phyloP scores from a whole-genome alignment of 768 basidiomycete species.

The Lactifluus subvellereus region DNA sequence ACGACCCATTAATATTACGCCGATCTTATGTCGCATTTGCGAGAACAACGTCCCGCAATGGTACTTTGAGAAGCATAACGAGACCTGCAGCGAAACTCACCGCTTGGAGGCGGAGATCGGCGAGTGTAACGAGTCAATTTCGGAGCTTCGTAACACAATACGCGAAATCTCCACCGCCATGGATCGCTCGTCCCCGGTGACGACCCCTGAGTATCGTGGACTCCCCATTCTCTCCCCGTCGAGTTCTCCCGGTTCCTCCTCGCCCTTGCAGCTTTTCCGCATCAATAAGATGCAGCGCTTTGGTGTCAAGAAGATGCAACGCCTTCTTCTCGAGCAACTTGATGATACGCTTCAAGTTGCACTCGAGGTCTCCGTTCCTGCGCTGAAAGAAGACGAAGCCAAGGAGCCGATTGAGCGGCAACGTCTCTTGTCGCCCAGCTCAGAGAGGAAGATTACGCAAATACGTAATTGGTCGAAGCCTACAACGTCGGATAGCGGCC shows the following conservation, averaged over 20 bases:
- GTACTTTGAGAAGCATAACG: constrained; percentile 99
- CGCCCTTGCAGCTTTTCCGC: constrained; percentile 73
- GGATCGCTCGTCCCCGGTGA: constrained; percentile 64
- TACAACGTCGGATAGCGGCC: constrained; percentile 75
- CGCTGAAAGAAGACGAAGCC: constrained; percentile 86
- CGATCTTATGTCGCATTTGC: constrained; percentile 94
- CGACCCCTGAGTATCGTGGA: constrained; percentile 77
- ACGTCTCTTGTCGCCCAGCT: constrained; percentile 79
- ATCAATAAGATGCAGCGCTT: constrained; percentile 67
- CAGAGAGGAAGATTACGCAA: constrained; percentile 79
- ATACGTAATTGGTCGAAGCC: constrained; percentile 87
- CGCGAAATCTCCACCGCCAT: constrained; percentile 68
- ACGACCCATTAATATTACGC: constrained; percentile 72
- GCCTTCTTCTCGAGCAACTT: constrained; percentile 76
- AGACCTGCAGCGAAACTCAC: constrained; percentile 95
- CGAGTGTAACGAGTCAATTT: constrained; percentile 89
- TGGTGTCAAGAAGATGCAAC: constrained; percentile 76
- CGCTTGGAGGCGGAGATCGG: constrained; percentile 91
- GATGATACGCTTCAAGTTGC: constrained; percentile 81
- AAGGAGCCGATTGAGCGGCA: constrained; percentile 92
- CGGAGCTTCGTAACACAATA: constrained; percentile 81
- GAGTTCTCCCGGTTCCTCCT: constrained; percentile 62
- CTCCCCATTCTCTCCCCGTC: constrained; percentile 77
- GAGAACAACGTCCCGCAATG: constrained; percentile 95
- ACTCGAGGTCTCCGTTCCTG: constrained; percentile 76